Evolutionary conservation across 192 early-diverging fungal species (phyloP).

Genomic region (Coemansia sp.): DNA sequence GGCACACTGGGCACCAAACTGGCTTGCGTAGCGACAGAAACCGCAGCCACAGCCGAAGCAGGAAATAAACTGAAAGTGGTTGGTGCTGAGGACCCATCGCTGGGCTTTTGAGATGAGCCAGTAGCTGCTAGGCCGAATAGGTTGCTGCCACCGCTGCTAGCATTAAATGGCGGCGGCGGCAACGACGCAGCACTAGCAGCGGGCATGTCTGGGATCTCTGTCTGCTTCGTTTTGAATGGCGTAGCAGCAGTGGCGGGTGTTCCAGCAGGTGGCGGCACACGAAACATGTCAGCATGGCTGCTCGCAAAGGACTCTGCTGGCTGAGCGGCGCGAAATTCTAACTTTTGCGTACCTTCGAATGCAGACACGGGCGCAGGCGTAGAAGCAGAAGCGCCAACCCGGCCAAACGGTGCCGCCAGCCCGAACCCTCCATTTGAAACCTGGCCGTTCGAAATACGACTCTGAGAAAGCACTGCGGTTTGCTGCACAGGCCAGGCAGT

Average conservation of each 20-base stretch:
- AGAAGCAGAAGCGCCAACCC: not conserved
- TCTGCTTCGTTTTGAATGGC: not conserved
- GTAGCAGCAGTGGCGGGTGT: not conserved
- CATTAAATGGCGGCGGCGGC: not conserved
- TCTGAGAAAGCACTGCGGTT: not conserved
- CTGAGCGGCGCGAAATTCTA: not conserved
- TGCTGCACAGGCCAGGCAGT: not conserved
- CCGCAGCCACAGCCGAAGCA: not conserved
- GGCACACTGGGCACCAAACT: not conserved
- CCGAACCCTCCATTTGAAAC: not conserved
- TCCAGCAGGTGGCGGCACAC: not conserved
- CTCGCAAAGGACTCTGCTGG: constrained; percentile 1
- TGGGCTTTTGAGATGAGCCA: not conserved
- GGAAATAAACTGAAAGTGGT: not conserved
- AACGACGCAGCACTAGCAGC: not conserved
- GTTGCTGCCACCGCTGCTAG: not conserved
- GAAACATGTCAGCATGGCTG: not conserved
- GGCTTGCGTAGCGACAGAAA: not conserved
- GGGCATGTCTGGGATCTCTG: not conserved
- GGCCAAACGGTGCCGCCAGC: not conserved
- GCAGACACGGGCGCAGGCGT: constrained; percentile 1
- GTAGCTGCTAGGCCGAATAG: not conserved
- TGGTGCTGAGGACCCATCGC: not conserved
- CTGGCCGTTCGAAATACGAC: not conserved
- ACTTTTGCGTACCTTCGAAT: not conserved